A percentile compares a stretch with the other conserved stretches of the same genome.
phyloP scores from a whole-genome alignment of 192 early-diverging fungal species.

The Backusella luteola region DNA sequence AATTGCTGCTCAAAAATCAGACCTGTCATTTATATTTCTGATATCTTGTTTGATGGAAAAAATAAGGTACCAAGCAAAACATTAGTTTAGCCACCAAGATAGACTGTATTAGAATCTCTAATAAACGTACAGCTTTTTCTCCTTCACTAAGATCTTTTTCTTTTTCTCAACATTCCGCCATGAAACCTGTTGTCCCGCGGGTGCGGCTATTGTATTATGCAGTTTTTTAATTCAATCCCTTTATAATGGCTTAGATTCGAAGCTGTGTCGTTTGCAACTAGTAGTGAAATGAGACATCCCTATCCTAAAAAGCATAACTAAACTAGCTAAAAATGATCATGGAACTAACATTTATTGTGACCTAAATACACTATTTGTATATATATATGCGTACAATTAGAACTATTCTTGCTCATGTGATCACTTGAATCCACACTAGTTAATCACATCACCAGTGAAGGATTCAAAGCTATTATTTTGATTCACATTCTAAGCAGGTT shows the following conservation, averaged over 20 bases:
- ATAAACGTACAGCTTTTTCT: not conserved
- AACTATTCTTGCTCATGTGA: not conserved
- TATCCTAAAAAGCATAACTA: not conserved
- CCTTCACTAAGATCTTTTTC: not conserved
- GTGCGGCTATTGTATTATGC: conserved; percentile 1
- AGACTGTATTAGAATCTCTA: not conserved
- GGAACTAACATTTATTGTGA: not conserved
- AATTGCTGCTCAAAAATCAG: not conserved
- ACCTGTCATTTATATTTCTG: not conserved
- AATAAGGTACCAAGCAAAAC: not conserved
- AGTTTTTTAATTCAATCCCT: not conserved
- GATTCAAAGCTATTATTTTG: not conserved
- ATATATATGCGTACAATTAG: not conserved
- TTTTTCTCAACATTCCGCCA: conserved; percentile 3
- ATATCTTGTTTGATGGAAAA: not conserved
- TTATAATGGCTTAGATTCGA: not conserved
- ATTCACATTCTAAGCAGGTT: not conserved
- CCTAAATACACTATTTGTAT: not conserved
- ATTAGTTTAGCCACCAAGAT: not conserved
- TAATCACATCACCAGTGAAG: not conserved
- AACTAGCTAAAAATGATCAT: not conserved
- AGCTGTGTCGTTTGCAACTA: not conserved
- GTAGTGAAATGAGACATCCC: not conserved
- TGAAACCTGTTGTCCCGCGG: not conserved
- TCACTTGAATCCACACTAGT: not conserved